Percentiles rank a stretch among this genome's conserved stretches.
Evolutionary conservation across 306 rosid genomes (phyloP).

Genomic region (Lathyrus tuberosus): DNA sequence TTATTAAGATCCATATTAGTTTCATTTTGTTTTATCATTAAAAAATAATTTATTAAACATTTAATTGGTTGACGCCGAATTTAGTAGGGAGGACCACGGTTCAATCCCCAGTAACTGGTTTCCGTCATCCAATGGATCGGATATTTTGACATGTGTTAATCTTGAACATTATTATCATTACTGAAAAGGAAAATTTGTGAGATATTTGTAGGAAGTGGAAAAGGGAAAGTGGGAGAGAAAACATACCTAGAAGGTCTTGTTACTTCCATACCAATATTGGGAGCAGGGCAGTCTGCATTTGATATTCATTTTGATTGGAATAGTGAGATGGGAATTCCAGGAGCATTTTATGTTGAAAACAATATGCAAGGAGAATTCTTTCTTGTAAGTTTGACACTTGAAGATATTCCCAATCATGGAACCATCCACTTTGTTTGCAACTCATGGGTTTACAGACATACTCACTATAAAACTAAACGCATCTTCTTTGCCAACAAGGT

Average conservation of each 20-base stretch:
- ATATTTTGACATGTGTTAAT: too few species aligned
- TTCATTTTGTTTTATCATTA: too few species aligned
- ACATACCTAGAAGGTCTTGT: constrained; percentile 57
- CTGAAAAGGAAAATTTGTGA: background rate
- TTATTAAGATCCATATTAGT: too few species aligned
- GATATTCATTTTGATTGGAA: constrained; percentile 57
- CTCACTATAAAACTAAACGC: background rate
- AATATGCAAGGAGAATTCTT: background rate
- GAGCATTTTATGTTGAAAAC: background rate
- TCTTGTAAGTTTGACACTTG: background rate
- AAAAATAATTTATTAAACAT: too few species aligned
- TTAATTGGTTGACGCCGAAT: too few species aligned
- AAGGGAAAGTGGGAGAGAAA: constrained; percentile 58
- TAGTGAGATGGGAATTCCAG: constrained; percentile 18
- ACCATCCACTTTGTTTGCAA: constrained; percentile 59
- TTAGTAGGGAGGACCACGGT: too few species aligned
- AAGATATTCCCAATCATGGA: constrained; percentile 49
- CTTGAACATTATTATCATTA: too few species aligned
- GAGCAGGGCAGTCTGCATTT: constrained; percentile 48
- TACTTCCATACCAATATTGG: constrained; percentile 44
- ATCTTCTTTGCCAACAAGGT: constrained; percentile 66
- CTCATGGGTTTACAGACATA: constrained; percentile 65
- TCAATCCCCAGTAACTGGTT: too few species aligned
- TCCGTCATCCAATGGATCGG: too few species aligned
- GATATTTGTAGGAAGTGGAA: constrained; percentile 45